Evolutionary conservation across 768 basidiomycete genomes (phyloP), one percentile per base, ranked within the genome.

Genomic region (Phallus indusiatus): DNA sequence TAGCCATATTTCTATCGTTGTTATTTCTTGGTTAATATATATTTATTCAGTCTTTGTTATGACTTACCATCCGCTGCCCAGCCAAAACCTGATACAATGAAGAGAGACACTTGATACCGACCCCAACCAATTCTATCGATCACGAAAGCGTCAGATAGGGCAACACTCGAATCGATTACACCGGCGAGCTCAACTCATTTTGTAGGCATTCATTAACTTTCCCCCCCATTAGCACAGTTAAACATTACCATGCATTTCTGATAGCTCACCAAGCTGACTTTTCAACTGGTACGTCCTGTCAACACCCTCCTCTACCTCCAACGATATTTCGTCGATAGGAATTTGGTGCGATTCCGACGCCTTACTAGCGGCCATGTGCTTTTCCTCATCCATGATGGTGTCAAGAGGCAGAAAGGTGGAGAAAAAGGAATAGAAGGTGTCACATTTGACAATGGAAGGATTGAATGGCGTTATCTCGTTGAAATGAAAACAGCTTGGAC

Each of bases 51-150:
- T 28, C 28, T 7, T 7, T 7, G 2, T 7, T 7, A 28, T 3
- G 28, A 28, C 28, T 75, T 47, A 80, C 78, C 78, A 63, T 79
- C 79, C 54, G 75, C 77, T 49, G 75, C 62, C 78, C 79, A 79
- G 57, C 78, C 78, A 5, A 79, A 65, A 56, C 78, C 78, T 54
- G 75, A 70, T 16, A 80, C 67, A 22, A 72, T 18, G 64, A 80
- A 79, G 33, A 80, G 71, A 62, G 79, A 75, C 55, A 70, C 66
- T 56, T 80, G 79, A 67, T 80, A 80, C 47, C 71, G 72, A 14
- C 79, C 79, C 47, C 76, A 80, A 53, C 79, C 78, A 51, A 80
- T 77, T 60, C 78, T 78, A 24, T 28, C 18, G 4, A 20, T 33
- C 6, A 12, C 47, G 16, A 59, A 52, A 3, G 11, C 12, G 48